These are phyloP conservation scores for Corylus avellana DNA, from an alignment of 306 rosid genomes.

Conservation along the genomic window DNA sequence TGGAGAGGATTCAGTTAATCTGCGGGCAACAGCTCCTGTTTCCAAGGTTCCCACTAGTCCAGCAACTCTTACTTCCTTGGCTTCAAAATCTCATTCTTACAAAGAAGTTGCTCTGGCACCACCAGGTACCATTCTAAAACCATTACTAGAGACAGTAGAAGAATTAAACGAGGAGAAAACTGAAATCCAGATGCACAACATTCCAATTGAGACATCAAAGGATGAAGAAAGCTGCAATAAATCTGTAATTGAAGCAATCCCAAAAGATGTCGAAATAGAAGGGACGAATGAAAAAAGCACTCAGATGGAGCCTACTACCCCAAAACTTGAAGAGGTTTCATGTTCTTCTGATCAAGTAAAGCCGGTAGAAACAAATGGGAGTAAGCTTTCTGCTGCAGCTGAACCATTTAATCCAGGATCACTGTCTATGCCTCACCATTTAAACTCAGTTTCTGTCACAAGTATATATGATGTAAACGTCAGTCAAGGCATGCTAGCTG, in stretches of 20 bases:
- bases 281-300: slow-evolving; percentile 32
- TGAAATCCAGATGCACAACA: slow-evolving; percentile 43
- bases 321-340: slow-evolving; percentile 52
- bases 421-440: slow-evolving; percentile 37
- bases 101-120: slow-evolving; percentile 97
- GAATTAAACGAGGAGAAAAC: slow-evolving; percentile 33
- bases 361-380: slow-evolving; percentile 62
- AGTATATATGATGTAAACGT: slow-evolving; percentile 61
- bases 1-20: slow-evolving; percentile 41
- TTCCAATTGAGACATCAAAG: slow-evolving; percentile 8
- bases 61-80: slow-evolving; percentile 53
- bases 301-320: slow-evolving; percentile 40
- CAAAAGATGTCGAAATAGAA: slow-evolving; percentile 40
- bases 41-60: slow-evolving; percentile 53
- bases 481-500: slow-evolving; percentile 57
- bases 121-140: slow-evolving; percentile 82
- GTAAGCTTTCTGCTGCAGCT: slow-evolving; percentile 94
- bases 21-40: slow-evolving; percentile 38
- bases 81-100: slow-evolving; percentile 85
- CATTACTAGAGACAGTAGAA: slow-evolving; percentile 52
- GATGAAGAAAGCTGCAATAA: slow-evolving; percentile 42
- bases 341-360: slow-evolving; percentile 45
- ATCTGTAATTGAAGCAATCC: slow-evolving; percentile 36
- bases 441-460: slow-evolving; percentile 51
- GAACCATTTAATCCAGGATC: slow-evolving; percentile 86